Conservation (phyloP, 2,329 filamentous ascomycete genomes). For the Pyrenophora teres region DNA sequence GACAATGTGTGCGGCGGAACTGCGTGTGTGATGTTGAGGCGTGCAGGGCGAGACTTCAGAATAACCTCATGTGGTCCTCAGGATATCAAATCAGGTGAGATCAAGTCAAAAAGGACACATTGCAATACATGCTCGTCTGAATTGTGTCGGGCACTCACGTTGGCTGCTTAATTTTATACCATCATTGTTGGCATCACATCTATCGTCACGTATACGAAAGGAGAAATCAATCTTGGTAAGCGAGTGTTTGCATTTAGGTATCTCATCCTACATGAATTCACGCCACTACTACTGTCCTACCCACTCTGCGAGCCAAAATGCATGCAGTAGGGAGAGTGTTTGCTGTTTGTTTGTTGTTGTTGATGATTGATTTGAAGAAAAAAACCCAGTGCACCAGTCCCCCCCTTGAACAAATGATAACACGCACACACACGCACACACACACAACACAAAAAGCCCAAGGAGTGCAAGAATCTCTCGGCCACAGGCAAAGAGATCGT, state of each 20-base stretch:
- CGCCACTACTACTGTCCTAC: conserved; percentile 14
- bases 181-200: too few relatives aligned
- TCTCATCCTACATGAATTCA: conserved; percentile 40
- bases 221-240: conserved; percentile 11
- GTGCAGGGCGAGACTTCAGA: too few relatives aligned
- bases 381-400: conserved; percentile 2
- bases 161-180: too few relatives aligned
- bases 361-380: conserved; percentile 1
- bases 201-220: too few relatives aligned
- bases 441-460: conserved; percentile 27
- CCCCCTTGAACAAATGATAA: conserved; percentile 14
- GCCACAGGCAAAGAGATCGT: conserved; percentile 45
- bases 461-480: conserved; percentile 43
- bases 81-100: background rate
- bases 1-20: too few relatives aligned
- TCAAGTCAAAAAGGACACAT: too few relatives aligned
- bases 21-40: too few relatives aligned
- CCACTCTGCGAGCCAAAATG: conserved; percentile 9
- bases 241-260: conserved; percentile 43
- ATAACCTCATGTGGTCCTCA: too few relatives aligned
- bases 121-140: too few relatives aligned
- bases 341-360: background rate
- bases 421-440: conserved; percentile 1
- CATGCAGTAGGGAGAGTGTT: conserved; percentile 13
- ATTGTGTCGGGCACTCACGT: too few relatives aligned